Conservation (phyloP, 2,329 filamentous ascomycete genomes). For the Lachnellula willkommii region DNA sequence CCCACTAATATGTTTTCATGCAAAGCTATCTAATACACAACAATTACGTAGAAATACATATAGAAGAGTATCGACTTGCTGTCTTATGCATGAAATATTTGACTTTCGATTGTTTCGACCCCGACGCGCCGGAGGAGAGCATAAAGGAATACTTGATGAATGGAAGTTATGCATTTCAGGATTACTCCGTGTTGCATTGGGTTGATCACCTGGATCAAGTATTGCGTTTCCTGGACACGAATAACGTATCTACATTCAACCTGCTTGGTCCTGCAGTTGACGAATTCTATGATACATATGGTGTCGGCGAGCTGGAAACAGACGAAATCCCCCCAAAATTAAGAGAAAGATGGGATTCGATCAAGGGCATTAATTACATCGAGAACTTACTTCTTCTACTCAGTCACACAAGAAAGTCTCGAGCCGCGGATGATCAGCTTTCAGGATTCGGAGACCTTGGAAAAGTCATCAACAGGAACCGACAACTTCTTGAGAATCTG, state of each 20-base stretch:
- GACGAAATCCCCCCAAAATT: not conserved
- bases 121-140: slow-evolving; percentile 4
- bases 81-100: slow-evolving; percentile 28
- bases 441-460: not conserved
- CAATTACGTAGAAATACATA: slow-evolving; percentile 7
- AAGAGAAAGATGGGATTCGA: not conserved
- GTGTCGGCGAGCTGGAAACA: not conserved
- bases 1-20: not conserved
- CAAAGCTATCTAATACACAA: slow-evolving; percentile 7
- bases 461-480: slow-evolving; percentile 3
- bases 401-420: not conserved
- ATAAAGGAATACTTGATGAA: not conserved
- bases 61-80: slow-evolving; percentile 23
- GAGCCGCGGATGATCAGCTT: not conserved
- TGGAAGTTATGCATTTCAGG: slow-evolving; percentile 27
- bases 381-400: not conserved
- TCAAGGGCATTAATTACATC: not conserved
- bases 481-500: slow-evolving; percentile 1
- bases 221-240: slow-evolving; percentile 12
- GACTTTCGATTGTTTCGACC: slow-evolving; percentile 25
- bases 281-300: slow-evolving; percentile 1
- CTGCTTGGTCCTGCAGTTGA: slow-evolving; percentile 11
- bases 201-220: slow-evolving; percentile 21
- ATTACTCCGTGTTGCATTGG: slow-evolving; percentile 31
- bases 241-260: not conserved